Conservation (phyloP, 2,329 filamentous ascomycete species). For the Alternaria viburni region DNA sequence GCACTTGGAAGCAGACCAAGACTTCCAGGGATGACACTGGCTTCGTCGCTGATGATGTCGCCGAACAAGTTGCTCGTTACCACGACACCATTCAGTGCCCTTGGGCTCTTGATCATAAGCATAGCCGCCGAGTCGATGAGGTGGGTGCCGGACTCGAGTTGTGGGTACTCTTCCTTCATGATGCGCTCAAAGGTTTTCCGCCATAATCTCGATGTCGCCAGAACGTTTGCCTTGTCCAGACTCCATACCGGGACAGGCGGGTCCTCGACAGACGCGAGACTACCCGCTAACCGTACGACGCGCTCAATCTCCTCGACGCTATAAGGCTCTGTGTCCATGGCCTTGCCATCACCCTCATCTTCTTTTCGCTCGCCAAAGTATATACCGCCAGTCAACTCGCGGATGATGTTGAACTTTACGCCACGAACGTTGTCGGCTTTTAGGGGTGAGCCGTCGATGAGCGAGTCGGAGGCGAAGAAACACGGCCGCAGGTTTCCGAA, state of each 20-base stretch:
- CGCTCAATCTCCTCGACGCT: conserved; percentile 85
- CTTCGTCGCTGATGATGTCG: conserved; percentile 95
- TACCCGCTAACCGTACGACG: conserved; percentile 79
- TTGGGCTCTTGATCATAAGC: conserved; percentile 95
- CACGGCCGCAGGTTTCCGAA: conserved; percentile 96
- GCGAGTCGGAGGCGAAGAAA: conserved; percentile 86
- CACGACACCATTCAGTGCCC: conserved; percentile 84
- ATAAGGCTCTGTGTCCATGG: conserved; percentile 88
- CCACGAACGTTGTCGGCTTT: conserved; percentile 85
- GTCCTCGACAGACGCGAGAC: conserved; percentile 77
- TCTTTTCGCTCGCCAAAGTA: conserved; percentile 94
- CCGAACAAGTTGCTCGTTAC: conserved; percentile 95
- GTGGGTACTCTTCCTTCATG: conserved; percentile 87
- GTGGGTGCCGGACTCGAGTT: conserved; percentile 83
- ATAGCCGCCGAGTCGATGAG: conserved; percentile 97
- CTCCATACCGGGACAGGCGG: conserved; percentile 82
- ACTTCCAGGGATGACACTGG: conserved; percentile 89
- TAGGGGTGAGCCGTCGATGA: conserved; percentile 80
- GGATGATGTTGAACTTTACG: conserved; percentile 90
- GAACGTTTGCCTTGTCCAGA: conserved; percentile 95
- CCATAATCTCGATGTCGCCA: conserved; percentile 90
- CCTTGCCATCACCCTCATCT: conserved; percentile 74
- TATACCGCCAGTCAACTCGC: conserved; percentile 89
- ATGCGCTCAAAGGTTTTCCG: conserved; percentile 83
- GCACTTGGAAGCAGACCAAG: conserved; percentile 89